Conservation (phyloP, 306 rosid species). For the Rubus idaeus region DNA sequence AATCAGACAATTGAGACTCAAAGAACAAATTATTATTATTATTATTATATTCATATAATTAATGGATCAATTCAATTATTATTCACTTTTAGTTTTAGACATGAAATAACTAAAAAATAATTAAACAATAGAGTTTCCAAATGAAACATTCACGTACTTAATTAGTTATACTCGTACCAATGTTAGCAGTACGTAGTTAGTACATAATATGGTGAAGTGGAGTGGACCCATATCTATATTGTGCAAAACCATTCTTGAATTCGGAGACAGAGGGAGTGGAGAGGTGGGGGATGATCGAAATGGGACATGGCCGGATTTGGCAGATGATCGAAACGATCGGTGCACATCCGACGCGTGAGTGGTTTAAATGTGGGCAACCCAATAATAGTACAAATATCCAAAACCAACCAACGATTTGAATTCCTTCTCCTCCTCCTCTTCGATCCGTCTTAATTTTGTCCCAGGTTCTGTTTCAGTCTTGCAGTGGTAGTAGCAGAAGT, state of each 20-base stretch:
- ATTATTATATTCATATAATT: too few species aligned
- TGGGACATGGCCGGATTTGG: neutral
- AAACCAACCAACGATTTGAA: neutral
- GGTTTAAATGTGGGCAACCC: neutral
- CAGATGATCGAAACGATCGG: neutral
- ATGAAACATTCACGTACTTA: too few species aligned
- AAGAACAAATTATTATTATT: too few species aligned
- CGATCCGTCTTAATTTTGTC: neutral
- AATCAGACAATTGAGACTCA: too few species aligned
- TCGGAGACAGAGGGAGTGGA: neutral
- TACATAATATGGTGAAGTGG: too few species aligned
- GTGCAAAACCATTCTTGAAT: neutral
- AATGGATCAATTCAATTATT: too few species aligned
- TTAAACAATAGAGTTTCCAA: too few species aligned
- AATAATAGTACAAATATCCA: neutral
- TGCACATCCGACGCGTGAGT: conserved; percentile 5
- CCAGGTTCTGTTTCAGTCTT: neutral
- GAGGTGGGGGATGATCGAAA: neutral
- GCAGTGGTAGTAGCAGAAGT: neutral
- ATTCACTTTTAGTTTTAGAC: too few species aligned
- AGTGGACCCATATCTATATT: neutral
- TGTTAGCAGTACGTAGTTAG: too few species aligned
- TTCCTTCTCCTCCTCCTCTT: neutral
- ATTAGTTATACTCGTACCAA: too few species aligned
- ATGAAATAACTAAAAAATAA: too few species aligned